phyloP scores from a whole-genome alignment of 768 basidiomycete species.

The Wakefieldia striispora region DNA sequence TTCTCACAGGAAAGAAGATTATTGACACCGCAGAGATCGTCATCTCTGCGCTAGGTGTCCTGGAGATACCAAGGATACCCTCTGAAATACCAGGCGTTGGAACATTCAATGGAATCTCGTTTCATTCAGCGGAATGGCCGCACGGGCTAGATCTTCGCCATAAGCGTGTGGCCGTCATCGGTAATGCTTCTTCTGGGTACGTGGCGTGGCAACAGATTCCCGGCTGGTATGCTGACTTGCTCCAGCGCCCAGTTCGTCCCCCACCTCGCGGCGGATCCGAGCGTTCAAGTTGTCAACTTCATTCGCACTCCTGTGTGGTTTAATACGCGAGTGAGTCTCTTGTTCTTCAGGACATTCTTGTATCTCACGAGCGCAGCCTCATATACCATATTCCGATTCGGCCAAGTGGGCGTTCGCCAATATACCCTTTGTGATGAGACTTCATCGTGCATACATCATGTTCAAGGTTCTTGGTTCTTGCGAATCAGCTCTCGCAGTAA shows the following conservation, averaged over 20 bases:
- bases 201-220: slow-evolving; percentile 7
- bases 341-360: background rate
- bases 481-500: too few species aligned
- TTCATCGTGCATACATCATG: slow-evolving; percentile 52
- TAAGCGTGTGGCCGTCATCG: slow-evolving; percentile 46
- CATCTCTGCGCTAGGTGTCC: slow-evolving; percentile 48
- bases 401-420: slow-evolving; percentile 54
- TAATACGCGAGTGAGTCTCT: slow-evolving; percentile 43
- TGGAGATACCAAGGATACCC: slow-evolving; percentile 44
- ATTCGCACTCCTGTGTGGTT: slow-evolving; percentile 63
- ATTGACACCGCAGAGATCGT: slow-evolving; percentile 43
- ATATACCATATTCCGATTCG: slow-evolving; percentile 38
- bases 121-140: slow-evolving; percentile 56
- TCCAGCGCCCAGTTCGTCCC: slow-evolving; percentile 62
- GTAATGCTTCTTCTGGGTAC: slow-evolving; percentile 66
- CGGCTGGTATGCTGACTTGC: slow-evolving; percentile 1
- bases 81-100: slow-evolving; percentile 34
- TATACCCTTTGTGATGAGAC: slow-evolving; percentile 49
- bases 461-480: slow-evolving; percentile 33
- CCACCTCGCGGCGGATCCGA: slow-evolving; percentile 47
- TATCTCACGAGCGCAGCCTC: slow-evolving; percentile 33
- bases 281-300: slow-evolving; percentile 56
- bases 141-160: slow-evolving; percentile 37
- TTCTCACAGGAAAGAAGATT: slow-evolving; percentile 29
- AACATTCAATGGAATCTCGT: slow-evolving; percentile 46